Base-by-base conservation (phyloP, 306 rosid species). In the Trifolium pratense region DNA sequence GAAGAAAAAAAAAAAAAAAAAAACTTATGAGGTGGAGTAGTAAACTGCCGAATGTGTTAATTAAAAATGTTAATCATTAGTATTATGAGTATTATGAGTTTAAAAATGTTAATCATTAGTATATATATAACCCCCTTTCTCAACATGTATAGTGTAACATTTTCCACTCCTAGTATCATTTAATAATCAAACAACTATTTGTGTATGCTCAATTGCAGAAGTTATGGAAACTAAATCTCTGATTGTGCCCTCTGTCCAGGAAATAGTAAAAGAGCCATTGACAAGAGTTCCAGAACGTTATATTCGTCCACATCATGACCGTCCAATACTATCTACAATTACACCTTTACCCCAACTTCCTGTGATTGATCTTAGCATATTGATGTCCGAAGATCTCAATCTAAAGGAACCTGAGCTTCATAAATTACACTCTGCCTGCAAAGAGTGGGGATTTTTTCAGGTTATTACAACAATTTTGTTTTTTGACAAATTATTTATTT, bases 371-470 rank as follows among this genome's bases (percentile, higher is more conserved):
- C 13, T 82, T 43, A 58, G 23, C 45, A 86, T 74, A 34, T 72
- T 86, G 46, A 37, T 68, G 34, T 66, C 84, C 7, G 46, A 62
- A 18, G 66, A 75, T 49, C 51, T 62, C 52, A 43, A 42, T 66
- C 8, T 66, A 21, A 74, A 74, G 10, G 59, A 58, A 14, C 48
- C 68, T 21, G 86, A 83, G 69, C 48, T 83, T 39, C 43, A 78
- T 17, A 80, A 78, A 31, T 6, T 86, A 8, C 74, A 83, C 66
- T 16, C 46, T 57, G 86, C 90, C 3, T 83, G 87, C 81, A 76
- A 76, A 81, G 43, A 83, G 0, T 83, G 90, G 90, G 86, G 87
- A 5, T 86, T 86, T 64, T 86, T 86, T 26, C 87, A 83, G 84
- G 87, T n/a, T n/a, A n/a, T 80, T 45, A 43, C 15, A 43, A 13